Percentiles rank a stretch among this genome's conserved stretches.
Conservation (phyloP, 2,329 filamentous ascomycete species). For the Rutstroemia sp. region DNA sequence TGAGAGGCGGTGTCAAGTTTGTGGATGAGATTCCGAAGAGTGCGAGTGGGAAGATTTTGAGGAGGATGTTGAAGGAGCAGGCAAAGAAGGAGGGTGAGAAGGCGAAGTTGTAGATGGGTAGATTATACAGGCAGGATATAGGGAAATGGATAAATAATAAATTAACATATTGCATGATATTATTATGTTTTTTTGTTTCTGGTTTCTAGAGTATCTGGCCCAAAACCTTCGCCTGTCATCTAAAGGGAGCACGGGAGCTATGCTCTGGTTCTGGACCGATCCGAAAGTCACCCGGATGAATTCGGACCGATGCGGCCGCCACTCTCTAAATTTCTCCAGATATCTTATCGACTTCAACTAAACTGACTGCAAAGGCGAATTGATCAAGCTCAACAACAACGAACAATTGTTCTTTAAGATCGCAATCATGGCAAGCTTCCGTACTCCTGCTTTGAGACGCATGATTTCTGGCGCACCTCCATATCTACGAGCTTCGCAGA, state of each 20-base stretch:
- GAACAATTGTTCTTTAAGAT: background rate
- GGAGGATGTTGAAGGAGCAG: slow-evolving; percentile 38
- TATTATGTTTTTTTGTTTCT: too few species aligned
- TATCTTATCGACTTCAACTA: background rate
- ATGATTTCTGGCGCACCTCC: slow-evolving; percentile 24
- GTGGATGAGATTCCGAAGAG: slow-evolving; percentile 64
- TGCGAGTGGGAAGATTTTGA: slow-evolving; percentile 45
- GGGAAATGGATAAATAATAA: background rate
- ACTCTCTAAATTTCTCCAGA: too few species aligned
- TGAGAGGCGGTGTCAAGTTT: slow-evolving; percentile 61
- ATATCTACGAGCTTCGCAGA: slow-evolving; percentile 44
- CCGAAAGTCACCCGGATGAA: too few species aligned
- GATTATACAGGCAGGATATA: background rate
- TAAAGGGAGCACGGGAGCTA: too few species aligned
- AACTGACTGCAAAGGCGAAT: background rate
- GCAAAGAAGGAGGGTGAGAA: slow-evolving; percentile 20
- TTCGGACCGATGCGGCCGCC: too few species aligned
- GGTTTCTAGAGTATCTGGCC: too few species aligned
- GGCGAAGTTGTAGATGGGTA: slow-evolving; percentile 12
- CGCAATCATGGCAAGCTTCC: slow-evolving; percentile 40
- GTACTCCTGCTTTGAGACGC: slow-evolving; percentile 42
- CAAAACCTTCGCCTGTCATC: too few species aligned
- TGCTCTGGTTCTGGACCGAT: too few species aligned
- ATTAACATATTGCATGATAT: too few species aligned
- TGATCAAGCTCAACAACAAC: background rate